Conservation (phyloP, 169 alveolate genomes). For the Eimeria acervulina region DNA sequence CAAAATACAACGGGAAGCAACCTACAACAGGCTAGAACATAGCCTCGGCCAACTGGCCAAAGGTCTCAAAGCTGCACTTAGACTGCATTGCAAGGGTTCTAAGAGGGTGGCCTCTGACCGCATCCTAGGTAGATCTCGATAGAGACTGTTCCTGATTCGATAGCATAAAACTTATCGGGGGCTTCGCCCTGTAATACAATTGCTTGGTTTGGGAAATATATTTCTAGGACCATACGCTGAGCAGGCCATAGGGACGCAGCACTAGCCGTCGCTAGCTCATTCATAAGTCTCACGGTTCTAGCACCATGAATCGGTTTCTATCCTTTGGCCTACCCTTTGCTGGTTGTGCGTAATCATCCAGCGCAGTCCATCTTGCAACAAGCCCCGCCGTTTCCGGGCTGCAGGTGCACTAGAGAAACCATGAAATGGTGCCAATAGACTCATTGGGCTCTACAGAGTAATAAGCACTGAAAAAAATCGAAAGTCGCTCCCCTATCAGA, state of each 20-base stretch:
- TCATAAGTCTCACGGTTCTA: neutral
- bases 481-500: neutral
- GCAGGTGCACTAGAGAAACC: neutral
- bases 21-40: neutral
- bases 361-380: neutral
- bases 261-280: neutral
- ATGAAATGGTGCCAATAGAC: neutral
- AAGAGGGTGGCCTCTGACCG: slow-evolving; percentile 49
- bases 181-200: slow-evolving; percentile 89
- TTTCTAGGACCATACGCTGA: slow-evolving; percentile 82
- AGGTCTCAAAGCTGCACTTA: neutral
- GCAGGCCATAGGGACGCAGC: neutral
- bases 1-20: neutral
- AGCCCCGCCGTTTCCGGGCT: neutral
- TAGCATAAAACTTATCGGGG: slow-evolving; percentile 86
- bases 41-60: neutral
- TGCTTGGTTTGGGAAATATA: slow-evolving; percentile 85
- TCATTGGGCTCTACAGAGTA: neutral
- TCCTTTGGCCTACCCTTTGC: neutral
- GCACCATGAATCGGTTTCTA: neutral
- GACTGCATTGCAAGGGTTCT: neutral
- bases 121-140: slow-evolving; percentile 87
- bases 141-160: slow-evolving; percentile 90
- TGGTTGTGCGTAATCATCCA: neutral
- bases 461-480: neutral